Evolutionary conservation across 257 asterid genomes (phyloP), one percentile per base, ranked within the genome.

Genomic region (Plantago ovata): DNA sequence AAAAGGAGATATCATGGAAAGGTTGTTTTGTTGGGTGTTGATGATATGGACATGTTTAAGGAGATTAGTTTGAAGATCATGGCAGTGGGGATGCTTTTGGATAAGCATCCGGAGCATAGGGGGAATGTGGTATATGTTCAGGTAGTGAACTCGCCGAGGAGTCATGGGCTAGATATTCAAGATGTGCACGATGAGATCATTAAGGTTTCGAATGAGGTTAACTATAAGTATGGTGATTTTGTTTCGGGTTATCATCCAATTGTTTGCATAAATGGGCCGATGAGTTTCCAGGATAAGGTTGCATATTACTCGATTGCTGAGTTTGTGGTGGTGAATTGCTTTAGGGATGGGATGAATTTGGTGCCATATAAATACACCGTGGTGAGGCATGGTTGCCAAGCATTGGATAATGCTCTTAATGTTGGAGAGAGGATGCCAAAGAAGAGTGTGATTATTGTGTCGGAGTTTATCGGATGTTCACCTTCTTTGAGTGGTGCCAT

Each of bases 21-120:
- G 63, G 79, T 75, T 4, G 80, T 86, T 40, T 72, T 84, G 81
- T 90, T 84, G 54, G 95, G 95, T 62, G 95, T 85, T 28, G 95
- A 85, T 55, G 95, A 85, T 72, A 82, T 85, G 95, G 95, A 86
- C 68, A 86, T 86, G 53, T 86, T 86, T 60, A 86, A 86, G 62
- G 95, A 94, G 39, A 86, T 86, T 68, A 86, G 81, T 74, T 72
- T 86, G 77, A 86, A 86, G 49, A 86, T 86, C 44, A 64, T 86
- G 38, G 94, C 95, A 15, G 79, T 86, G 32, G 94, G 84, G 75
- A 94, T 81, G 50, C 54, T 86, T 70, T 87, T 86, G n/a, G 62
- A 60, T 50, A 82, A 81, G 19, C 75, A 81, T 72, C 91, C 86
- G 14, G 72, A 77, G 16, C 71, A 69, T 69, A 72, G 89, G 41